phyloP scores from a whole-genome alignment of 371 early-diverging fungal species.

The Apophysomyces elegans region DNA sequence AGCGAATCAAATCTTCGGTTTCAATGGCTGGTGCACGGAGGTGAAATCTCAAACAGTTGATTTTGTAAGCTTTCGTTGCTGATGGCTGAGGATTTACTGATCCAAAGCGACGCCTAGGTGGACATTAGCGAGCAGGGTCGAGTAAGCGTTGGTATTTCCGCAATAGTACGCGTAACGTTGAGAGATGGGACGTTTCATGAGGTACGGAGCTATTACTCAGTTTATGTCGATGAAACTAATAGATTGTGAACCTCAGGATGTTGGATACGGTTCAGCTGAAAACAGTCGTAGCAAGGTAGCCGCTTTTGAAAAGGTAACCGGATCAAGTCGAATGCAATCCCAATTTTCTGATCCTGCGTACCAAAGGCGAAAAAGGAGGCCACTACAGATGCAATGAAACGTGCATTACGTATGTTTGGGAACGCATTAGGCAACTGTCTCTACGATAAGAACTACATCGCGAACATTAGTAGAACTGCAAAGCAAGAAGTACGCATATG shows the following conservation, averaged over 20 bases:
- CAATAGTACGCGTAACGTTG: slow-evolving; percentile 86
- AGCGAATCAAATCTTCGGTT: slow-evolving; percentile 98
- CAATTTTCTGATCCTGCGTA: background rate
- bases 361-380: slow-evolving; percentile 93
- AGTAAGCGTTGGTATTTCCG: slow-evolving; percentile 80
- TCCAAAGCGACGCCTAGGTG: slow-evolving; percentile 22
- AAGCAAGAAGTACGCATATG: slow-evolving; percentile 32
- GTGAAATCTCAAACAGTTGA: slow-evolving; percentile 82
- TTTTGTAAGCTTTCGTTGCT: slow-evolving; percentile 57
- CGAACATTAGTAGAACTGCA: slow-evolving; percentile 50
- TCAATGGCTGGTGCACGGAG: slow-evolving; percentile 95
- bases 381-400: slow-evolving; percentile 94
- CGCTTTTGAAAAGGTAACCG: slow-evolving; percentile 86
- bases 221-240: background rate
- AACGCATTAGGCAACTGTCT: slow-evolving; percentile 95
- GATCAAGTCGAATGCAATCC: background rate
- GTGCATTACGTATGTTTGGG: slow-evolving; percentile 94
- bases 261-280: slow-evolving; percentile 65
- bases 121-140: slow-evolving; percentile 57
- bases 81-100: background rate
- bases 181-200: slow-evolving; percentile 95
- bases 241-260: slow-evolving; percentile 31
- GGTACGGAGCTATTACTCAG: slow-evolving; percentile 42
- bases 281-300: slow-evolving; percentile 79
- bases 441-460: slow-evolving; percentile 89